Conservation (phyloP, 371 early-diverging fungal genomes). For the Mortierella sp. region DNA sequence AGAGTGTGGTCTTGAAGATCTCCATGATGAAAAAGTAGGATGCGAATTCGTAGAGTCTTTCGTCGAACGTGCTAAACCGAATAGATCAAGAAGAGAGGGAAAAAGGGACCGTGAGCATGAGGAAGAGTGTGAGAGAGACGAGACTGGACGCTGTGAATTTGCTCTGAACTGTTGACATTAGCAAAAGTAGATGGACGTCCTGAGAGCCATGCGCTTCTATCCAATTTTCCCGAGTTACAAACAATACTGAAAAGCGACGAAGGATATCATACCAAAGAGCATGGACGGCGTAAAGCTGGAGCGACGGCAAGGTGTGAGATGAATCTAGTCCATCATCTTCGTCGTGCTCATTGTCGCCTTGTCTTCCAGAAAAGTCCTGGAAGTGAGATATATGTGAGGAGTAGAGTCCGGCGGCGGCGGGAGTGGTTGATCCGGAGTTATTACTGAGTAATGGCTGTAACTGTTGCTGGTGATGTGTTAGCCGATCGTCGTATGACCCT, state of each 20-base stretch:
- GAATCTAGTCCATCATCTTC: not conserved
- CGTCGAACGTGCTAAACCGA: slow-evolving; percentile 38
- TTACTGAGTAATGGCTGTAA: not conserved
- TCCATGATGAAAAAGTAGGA: slow-evolving; percentile 56
- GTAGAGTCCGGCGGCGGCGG: not conserved
- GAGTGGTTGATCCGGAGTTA: slow-evolving; percentile 1
- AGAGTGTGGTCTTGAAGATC: slow-evolving; percentile 53
- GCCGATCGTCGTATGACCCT: not conserved
- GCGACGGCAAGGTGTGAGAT: slow-evolving; percentile 11
- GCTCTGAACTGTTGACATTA: not conserved
- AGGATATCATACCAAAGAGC: slow-evolving; percentile 32
- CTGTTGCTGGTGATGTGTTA: not conserved
- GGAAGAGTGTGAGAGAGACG: too few species aligned
- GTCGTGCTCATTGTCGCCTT: not conserved
- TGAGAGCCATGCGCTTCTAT: not conserved
- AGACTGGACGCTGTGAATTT: not conserved
- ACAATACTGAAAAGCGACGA: not conserved
- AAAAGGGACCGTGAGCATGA: too few species aligned
- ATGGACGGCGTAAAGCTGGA: slow-evolving; percentile 40
- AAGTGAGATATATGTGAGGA: not conserved
- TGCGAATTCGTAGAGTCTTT: slow-evolving; percentile 58
- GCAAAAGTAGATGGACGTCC: not conserved
- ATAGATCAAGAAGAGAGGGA: not conserved
- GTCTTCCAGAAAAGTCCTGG: not conserved
- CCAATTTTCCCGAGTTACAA: not conserved